phyloP scores from a whole-genome alignment of 441 rosid species.

The Manihot esculenta region DNA sequence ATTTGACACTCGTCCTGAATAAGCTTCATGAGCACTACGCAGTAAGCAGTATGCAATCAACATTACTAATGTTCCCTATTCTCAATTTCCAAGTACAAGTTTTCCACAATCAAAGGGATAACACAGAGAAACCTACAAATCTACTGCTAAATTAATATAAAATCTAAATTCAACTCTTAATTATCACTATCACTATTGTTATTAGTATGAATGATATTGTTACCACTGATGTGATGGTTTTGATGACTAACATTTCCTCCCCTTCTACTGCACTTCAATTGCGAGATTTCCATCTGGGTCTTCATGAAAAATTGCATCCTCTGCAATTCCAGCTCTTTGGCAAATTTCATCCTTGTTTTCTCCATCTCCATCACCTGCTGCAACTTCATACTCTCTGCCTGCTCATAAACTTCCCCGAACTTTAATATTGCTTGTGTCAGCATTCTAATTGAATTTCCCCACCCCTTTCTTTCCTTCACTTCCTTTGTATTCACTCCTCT shows the following conservation, averaged over 20 bases:
- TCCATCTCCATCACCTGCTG: constrained; percentile 93
- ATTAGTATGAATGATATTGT: constrained; percentile 32
- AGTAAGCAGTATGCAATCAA: constrained; percentile 9
- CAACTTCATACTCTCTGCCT: constrained; percentile 74
- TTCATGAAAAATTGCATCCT: constrained; percentile 88
- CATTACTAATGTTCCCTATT: constrained; percentile 9
- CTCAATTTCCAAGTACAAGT: not conserved
- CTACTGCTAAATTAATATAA: not conserved
- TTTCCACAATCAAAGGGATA: constrained; percentile 18
- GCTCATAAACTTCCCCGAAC: constrained; percentile 82
- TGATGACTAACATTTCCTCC: constrained; percentile 41
- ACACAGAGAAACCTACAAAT: no score
- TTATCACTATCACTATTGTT: constrained; percentile 37
- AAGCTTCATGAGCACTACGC: constrained; percentile 15
- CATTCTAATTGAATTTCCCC: constrained; percentile 53
- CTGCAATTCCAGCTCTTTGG: constrained; percentile 89
- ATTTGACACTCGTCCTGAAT: no score
- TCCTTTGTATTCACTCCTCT: constrained; percentile 31
- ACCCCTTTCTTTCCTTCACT: constrained; percentile 38
- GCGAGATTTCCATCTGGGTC: constrained; percentile 84
- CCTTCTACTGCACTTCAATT: constrained; percentile 52
- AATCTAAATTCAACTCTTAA: not conserved
- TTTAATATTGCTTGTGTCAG: constrained; percentile 72
- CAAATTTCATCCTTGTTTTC: constrained; percentile 88
- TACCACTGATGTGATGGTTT: constrained; percentile 25